Evolutionary conservation across 73 alveolate genomes (phyloP).

Genomic region (Stentor roeselii): DNA sequence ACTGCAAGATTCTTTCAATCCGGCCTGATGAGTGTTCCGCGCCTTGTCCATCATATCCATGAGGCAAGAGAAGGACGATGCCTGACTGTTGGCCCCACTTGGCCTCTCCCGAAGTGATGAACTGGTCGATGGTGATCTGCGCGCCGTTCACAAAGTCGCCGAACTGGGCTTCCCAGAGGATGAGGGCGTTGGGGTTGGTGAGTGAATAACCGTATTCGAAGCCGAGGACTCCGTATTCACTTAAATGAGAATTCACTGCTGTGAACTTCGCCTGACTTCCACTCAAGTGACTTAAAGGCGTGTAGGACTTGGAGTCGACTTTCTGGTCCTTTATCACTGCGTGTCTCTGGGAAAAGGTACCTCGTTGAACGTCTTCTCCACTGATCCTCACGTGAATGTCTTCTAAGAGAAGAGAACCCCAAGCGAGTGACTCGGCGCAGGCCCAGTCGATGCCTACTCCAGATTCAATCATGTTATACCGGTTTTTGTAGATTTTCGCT

Average conservation of each 20-base stretch:
- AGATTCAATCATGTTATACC: conserved; percentile 59
- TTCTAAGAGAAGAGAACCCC: conserved; percentile 85
- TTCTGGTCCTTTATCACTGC: conserved; percentile 69
- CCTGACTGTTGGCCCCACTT: conserved; percentile 80
- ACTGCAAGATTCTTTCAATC: conserved; percentile 71
- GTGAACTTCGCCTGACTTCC: conserved; percentile 35
- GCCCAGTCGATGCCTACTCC: conserved; percentile 95
- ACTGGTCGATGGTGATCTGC: conserved; percentile 70
- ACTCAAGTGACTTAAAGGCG: conserved; percentile 32
- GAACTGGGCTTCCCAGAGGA: conserved; percentile 87
- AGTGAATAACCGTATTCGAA: conserved; percentile 83
- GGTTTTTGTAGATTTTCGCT: conserved; percentile 59
- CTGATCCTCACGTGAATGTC: conserved; percentile 68
- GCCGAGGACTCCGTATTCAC: conserved; percentile 70
- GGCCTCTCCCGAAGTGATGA: conserved; percentile 76
- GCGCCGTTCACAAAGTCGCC: conserved; percentile 89
- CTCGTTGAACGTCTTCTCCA: conserved; percentile 91
- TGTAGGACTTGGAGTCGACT: conserved; percentile 45
- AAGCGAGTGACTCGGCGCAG: conserved; percentile 94
- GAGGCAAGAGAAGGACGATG: conserved; percentile 72
- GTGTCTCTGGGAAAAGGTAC: conserved; percentile 90
- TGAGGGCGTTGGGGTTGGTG: conserved; percentile 76
- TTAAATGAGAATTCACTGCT: conserved; percentile 49
- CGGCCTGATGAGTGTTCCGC: conserved; percentile 92
- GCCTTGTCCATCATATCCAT: conserved; percentile 89